Conservation (phyloP, 495 filamentous ascomycete species). For the Annulohypoxylon bovei region DNA sequence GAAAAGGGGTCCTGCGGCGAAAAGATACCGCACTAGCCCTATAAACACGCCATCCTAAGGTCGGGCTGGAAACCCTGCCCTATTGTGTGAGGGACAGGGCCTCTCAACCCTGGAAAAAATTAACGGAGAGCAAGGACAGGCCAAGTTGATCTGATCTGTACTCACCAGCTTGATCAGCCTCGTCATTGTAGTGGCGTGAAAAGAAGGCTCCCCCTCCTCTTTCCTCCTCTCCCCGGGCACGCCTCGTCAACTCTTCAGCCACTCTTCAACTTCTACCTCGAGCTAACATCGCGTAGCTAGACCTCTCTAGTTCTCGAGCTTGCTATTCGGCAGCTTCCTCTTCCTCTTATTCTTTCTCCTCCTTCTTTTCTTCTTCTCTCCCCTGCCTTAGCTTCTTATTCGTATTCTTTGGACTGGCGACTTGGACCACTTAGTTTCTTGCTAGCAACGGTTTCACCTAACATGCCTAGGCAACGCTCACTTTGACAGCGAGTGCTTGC, state of each 20-base stretch:
- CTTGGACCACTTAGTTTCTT: slow-evolving; percentile 14
- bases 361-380: not conserved
- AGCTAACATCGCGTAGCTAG: slow-evolving; percentile 30
- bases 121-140: slow-evolving; percentile 41
- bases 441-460: slow-evolving; percentile 20
- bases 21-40: slow-evolving; percentile 44
- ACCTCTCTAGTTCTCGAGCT: slow-evolving; percentile 21
- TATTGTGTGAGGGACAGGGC: slow-evolving; percentile 31
- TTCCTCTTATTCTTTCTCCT: not conserved
- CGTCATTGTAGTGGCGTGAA: slow-evolving; percentile 45
- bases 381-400: slow-evolving; percentile 21
- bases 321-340: slow-evolving; percentile 13
- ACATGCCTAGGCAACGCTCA: slow-evolving; percentile 32
- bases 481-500: slow-evolving; percentile 40
- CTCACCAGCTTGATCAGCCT: slow-evolving; percentile 47
- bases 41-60: slow-evolving; percentile 46
- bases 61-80: slow-evolving; percentile 44
- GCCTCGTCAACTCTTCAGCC: slow-evolving; percentile 45
- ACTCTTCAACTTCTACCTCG: slow-evolving; percentile 38
- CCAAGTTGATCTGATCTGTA: slow-evolving; percentile 41
- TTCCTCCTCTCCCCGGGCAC: slow-evolving; percentile 43
- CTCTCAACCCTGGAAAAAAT: slow-evolving; percentile 32
- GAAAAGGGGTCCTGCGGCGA: slow-evolving; percentile 41
- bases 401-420: slow-evolving; percentile 28
- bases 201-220: slow-evolving; percentile 45